Evolutionary conservation across 2,329 filamentous ascomycete species (phyloP).

Genomic region (Leptographium radiaticola): DNA sequence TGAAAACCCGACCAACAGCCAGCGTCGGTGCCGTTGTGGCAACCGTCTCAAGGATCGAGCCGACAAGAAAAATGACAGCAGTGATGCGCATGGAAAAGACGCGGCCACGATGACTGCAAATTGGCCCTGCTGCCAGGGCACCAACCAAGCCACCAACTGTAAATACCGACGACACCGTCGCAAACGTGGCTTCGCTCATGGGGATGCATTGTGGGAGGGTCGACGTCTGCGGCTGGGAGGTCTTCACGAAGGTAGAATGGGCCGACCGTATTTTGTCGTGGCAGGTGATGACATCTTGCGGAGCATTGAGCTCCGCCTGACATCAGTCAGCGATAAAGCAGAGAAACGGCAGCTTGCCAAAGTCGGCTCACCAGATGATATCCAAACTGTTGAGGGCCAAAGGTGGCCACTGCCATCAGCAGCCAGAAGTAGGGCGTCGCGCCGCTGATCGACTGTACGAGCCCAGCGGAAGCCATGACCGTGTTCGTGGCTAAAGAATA

Average conservation of each 20-base stretch:
- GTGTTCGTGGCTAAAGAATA: neutral
- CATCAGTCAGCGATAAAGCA: slow-evolving; percentile 2
- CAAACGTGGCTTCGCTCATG: slow-evolving; percentile 73
- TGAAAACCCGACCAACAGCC: slow-evolving; percentile 61
- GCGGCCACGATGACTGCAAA: slow-evolving; percentile 67
- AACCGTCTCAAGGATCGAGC: slow-evolving; percentile 63
- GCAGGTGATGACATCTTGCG: slow-evolving; percentile 87
- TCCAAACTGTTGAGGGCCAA: slow-evolving; percentile 88
- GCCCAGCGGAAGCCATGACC: neutral
- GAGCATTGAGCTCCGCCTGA: slow-evolving; percentile 87
- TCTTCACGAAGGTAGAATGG: slow-evolving; percentile 7
- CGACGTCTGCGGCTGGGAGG: slow-evolving; percentile 13
- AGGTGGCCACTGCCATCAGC: slow-evolving; percentile 60
- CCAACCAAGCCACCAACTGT: slow-evolving; percentile 80
- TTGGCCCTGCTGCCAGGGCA: slow-evolving; percentile 64
- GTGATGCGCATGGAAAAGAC: slow-evolving; percentile 65
- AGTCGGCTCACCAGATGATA: slow-evolving; percentile 62
- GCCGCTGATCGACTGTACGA: neutral
- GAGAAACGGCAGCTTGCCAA: slow-evolving; percentile 10
- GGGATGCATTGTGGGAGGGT: slow-evolving; percentile 66
- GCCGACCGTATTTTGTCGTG: slow-evolving; percentile 33
- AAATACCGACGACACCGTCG: slow-evolving; percentile 79
- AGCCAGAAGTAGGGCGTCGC: slow-evolving; percentile 67
- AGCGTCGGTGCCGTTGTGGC: slow-evolving; percentile 55
- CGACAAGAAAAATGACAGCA: slow-evolving; percentile 61